Evolutionary conservation across 768 basidiomycete genomes (phyloP).

Genomic region (Rossbeevera mucosa): DNA sequence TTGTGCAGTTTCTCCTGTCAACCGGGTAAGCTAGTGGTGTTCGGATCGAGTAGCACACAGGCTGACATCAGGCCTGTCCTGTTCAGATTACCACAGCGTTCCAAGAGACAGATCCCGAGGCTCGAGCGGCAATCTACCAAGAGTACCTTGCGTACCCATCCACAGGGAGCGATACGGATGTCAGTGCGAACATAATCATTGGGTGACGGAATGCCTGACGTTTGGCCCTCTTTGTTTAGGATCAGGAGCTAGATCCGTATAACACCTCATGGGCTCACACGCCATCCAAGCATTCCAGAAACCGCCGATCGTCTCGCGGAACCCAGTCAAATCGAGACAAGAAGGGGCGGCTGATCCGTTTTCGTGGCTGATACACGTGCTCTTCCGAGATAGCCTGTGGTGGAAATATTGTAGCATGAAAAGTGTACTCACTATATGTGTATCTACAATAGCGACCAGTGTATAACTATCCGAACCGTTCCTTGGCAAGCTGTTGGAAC

Average conservation of each 20-base stretch:
- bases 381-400: neutral
- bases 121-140: conserved; percentile 8
- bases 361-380: neutral
- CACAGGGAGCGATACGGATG: neutral
- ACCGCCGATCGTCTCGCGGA: neutral
- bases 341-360: neutral
- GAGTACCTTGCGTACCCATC: conserved; percentile 5
- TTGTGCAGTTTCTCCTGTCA: neutral
- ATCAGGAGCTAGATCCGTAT: conserved; percentile 34
- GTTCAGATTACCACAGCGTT: conserved; percentile 15
- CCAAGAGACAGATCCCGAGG: neutral
- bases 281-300: neutral
- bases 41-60: neutral
- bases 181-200: neutral
- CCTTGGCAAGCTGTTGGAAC: conserved; percentile 90
- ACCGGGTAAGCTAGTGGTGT: neutral
- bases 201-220: neutral
- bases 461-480: conserved; percentile 64
- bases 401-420: neutral
- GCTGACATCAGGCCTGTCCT: neutral
- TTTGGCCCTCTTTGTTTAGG: neutral
- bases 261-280: conserved; percentile 36
- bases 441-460: neutral
- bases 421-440: conserved; percentile 13
- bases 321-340: neutral